Evolutionary conservation across 768 basidiomycete genomes (phyloP), one percentile per base, ranked within the genome.

Genomic region (Leccinum longicurvipes): DNA sequence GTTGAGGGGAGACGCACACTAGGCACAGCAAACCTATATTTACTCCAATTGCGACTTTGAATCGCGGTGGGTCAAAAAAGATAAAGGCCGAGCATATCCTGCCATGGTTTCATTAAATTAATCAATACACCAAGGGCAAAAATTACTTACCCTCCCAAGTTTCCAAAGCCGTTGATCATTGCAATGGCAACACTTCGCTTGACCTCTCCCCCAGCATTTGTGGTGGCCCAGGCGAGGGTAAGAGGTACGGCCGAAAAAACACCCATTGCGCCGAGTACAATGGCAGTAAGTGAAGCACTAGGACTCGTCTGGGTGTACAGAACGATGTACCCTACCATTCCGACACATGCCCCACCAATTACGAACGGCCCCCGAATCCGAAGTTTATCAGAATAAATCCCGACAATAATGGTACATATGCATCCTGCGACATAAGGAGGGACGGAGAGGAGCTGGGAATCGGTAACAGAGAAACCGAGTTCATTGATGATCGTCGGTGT

Each of bases 181-280:
- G 79, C 84, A 27, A 84, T 63, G 0, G 76, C 74, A 8, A 79
- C 74, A 45, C 74, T 79, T 47, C 76, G 75, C 57, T 80, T 79
- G 42, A 78, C 51, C 51, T 82, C 81, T 14, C 84, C 82, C 24
- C 83, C 83, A 3, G 79, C 76, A 41, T 82, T 81, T 4, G 77
- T 76, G 7, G 77, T 76, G 2, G 72, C 75, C 84, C 83, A 85
- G 25, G 81, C 78, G 1, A 85, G 61, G 12, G 57, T 55, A 17
- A 82, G 51, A 9, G 71, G 73, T 34, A 82, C 65, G 7, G 72
- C 72, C 0, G 83, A 77, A 59, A 68, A 81, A 1, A 82, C 72
- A 9, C 83, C 84, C 25, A 76, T 66, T 2, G 81, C 77, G 24
- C 77, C 72, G 44, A 85, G 64, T 36, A 84, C 60, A 9, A 77